A percentile compares a stretch with the other conserved stretches of the same genome.
Evolutionary conservation across 305 asterid genomes (phyloP).

Genomic region (Fraxinus ornus): DNA sequence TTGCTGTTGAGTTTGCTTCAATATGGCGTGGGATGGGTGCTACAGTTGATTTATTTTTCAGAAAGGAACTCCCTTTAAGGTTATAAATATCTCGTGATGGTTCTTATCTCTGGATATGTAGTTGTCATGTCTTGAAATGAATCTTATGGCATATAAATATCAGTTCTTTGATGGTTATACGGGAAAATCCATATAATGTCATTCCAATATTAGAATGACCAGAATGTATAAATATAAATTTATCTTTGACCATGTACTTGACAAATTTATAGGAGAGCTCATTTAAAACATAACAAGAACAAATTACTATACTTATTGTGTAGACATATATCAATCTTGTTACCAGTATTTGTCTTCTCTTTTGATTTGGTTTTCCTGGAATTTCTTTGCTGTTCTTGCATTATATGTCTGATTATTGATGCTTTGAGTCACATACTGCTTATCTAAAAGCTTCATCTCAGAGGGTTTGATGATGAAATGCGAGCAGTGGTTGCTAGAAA

Average conservation of each 20-base stretch:
- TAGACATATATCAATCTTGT: conserved; percentile 5
- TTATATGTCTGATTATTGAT: conserved; percentile 9
- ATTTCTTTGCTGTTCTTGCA: background rate
- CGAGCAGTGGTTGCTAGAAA: conserved; percentile 88
- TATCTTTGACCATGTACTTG: background rate
- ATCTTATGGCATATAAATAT: conserved; percentile 1
- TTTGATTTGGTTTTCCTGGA: background rate
- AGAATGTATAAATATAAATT: background rate
- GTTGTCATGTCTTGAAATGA: conserved; percentile 15
- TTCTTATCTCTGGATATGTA: conserved; percentile 17
- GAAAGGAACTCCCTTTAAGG: conserved; percentile 99
- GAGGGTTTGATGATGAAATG: conserved; percentile 99
- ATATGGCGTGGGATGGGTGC: conserved; percentile 99
- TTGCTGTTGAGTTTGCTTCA: conserved; percentile 99
- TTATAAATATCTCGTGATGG: conserved; percentile 28
- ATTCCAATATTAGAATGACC: background rate
- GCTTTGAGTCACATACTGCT: conserved; percentile 18
- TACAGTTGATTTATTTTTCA: conserved; percentile 72
- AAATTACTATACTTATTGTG: background rate
- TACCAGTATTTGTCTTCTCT: background rate
- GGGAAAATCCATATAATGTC: background rate
- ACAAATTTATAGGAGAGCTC: background rate
- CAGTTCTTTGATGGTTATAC: background rate
- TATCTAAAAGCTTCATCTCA: conserved; percentile 31
- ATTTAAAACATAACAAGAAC: conserved; percentile 8